Percentiles rank a stretch among this genome's conserved stretches.
These are phyloP conservation scores for Saxophila tyrrhenica DNA, from an alignment of 495 filamentous ascomycete species.

Conservation along the genomic window DNA sequence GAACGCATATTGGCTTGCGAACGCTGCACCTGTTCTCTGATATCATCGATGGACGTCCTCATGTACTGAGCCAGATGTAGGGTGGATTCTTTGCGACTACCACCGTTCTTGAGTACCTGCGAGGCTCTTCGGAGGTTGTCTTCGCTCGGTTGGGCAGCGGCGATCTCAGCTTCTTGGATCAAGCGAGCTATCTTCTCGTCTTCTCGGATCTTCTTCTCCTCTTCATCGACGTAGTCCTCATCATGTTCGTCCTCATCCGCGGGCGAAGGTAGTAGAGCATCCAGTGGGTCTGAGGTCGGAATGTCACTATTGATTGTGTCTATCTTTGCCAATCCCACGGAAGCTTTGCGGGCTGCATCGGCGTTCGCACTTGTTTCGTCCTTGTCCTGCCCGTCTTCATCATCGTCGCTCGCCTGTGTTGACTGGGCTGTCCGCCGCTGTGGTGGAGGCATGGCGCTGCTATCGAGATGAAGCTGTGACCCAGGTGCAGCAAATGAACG, in stretches of 20 bases:
- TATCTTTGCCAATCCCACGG: not conserved
- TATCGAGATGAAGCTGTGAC: constrained; percentile 29
- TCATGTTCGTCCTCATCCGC: constrained; percentile 28
- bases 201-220: constrained; percentile 52
- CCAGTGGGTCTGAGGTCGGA: constrained; percentile 2
- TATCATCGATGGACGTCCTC: constrained; percentile 36
- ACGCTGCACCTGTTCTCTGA: constrained; percentile 31
- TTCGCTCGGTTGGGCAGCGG: constrained; percentile 39
- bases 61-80: constrained; percentile 44
- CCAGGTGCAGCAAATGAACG: constrained; percentile 66
- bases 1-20: not conserved
- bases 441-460: constrained; percentile 1
- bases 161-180: constrained; percentile 53
- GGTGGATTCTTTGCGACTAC: constrained; percentile 53
- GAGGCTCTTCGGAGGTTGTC: constrained; percentile 51
- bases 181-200: constrained; percentile 53
- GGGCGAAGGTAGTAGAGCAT: constrained; percentile 5
- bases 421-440: not conserved
- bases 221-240: constrained; percentile 47
- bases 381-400: constrained; percentile 12
- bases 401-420: constrained; percentile 12
- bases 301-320: constrained; percentile 15
- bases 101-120: constrained; percentile 48
- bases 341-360: constrained; percentile 18
- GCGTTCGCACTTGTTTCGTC: constrained; percentile 11